These are phyloP conservation scores for Teunomyces lycoperdinae DNA, from an alignment of 805 yeast genomes.

Conservation along the genomic window DNA sequence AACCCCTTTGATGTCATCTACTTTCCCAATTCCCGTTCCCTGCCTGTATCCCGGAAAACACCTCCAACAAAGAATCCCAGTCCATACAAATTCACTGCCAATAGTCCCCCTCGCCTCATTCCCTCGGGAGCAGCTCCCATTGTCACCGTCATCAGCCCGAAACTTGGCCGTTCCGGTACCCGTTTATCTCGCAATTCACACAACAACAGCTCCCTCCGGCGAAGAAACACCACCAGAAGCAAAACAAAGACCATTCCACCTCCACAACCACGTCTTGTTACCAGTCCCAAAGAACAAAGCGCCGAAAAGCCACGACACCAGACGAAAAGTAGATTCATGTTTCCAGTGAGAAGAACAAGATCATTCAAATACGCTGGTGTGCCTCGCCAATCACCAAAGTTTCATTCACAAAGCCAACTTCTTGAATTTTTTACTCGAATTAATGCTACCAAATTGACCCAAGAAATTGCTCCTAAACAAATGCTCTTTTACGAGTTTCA, in stretches of 20 bases:
- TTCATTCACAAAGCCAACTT: conserved; percentile 16
- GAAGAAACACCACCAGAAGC: background rate
- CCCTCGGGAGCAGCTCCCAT: conserved; percentile 15
- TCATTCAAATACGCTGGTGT: conserved; percentile 29
- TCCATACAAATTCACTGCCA: background rate
- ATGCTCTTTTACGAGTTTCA: conserved; percentile 25
- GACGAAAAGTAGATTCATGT: conserved; percentile 17
- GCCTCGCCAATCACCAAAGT: conserved; percentile 15
- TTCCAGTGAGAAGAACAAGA: conserved; percentile 34
- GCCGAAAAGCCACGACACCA: conserved; percentile 1
- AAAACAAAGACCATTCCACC: background rate
- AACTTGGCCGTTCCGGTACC: background rate
- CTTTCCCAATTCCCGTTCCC: conserved; percentile 6
- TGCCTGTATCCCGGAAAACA: background rate
- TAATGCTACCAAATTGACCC: conserved; percentile 21
- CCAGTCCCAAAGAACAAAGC: too few species aligned
- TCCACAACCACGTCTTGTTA: too few species aligned
- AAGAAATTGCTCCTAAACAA: conserved; percentile 26
- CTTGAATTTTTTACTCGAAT: conserved; percentile 14
- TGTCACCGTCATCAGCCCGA: conserved; percentile 18
- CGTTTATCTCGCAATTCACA: background rate
- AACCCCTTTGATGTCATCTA: conserved; percentile 31
- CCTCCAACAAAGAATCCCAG: background rate
- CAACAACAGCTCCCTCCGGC: background rate
- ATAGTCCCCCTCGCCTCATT: background rate